Base-by-base conservation (phyloP, 805 yeast species). In the Grigorovia transvaalensis region DNA sequence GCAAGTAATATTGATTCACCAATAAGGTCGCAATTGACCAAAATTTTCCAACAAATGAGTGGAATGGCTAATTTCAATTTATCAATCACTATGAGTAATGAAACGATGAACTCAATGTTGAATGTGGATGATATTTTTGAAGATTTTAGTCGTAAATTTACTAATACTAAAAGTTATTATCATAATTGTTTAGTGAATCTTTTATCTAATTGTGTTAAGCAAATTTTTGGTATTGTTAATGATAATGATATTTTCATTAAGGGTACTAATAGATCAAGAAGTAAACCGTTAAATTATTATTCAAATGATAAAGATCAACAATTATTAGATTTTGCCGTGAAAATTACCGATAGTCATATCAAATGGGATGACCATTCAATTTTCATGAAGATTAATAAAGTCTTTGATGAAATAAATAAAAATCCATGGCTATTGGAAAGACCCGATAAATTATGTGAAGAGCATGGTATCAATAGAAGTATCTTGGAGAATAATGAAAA, bases 351-450 rank as follows among this genome's bases (percentile, higher is more conserved):
- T 23, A 27, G 49, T 15, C 46, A 57, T 17, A 45, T 49, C 12
- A 18, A 52, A n/a, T 19, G 20, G 11, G 41, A 46, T 38, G 11
- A 15, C 12, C 13, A 35, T 35, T 47, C 60, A n/a, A 50, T 58
- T 8, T 57, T 58, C 41, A 33, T 46, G 19, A 54, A 47, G n/a
- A 58, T 58, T 29, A 50, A 53, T 29, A 41, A 20, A 4, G 49
- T 56, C 27, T 54, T 56, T 35, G 52, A 53, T 20, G 58, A 53
- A 29, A 45, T 58, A 9, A 17, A 30, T 17, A 12, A 48, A 17
- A 53, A 56, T 49, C 56, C 59, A 30, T 56, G 59, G 60, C 49
- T 49, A 51, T 46, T 58, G 30, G 59, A 54, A 27, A 54, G 51
- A 51, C 57, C 57, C 40, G 43, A 53, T 27, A 41, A 55, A 20